Percentiles rank a stretch among this genome's conserved stretches.
Evolutionary conservation across 83 land plant species (phyloP).

Genomic region (Picea abies): DNA sequence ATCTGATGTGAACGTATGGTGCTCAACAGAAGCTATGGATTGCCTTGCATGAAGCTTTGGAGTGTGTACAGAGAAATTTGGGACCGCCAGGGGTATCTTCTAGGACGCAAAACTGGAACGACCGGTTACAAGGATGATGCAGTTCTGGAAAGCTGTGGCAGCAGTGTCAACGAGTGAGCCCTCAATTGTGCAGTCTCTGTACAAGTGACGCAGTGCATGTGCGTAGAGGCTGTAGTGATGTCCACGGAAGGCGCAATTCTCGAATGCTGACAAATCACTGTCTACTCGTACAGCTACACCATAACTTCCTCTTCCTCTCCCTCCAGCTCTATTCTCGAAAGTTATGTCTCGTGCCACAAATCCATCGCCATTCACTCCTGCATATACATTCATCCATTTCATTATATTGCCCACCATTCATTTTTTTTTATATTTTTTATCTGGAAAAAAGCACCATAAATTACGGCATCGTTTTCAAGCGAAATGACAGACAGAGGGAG

Average conservation of each 20-base stretch:
- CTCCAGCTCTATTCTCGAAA: not conserved
- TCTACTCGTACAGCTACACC: conserved; percentile 1
- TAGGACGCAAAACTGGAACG: not conserved
- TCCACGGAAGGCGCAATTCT: not conserved
- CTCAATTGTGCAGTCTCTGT: conserved; percentile 22
- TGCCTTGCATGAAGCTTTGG: too few species aligned
- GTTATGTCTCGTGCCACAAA: not conserved
- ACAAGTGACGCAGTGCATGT: conserved; percentile 36
- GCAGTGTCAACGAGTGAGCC: conserved; percentile 42
- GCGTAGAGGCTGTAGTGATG: conserved; percentile 13
- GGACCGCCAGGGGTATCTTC: conserved; percentile 25
- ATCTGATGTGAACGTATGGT: too few species aligned
- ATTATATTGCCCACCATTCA: too few species aligned
- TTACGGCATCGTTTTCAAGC: not conserved
- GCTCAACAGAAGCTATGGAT: too few species aligned
- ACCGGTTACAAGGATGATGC: conserved; percentile 16
- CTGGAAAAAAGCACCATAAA: too few species aligned
- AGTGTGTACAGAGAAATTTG: conserved; percentile 17
- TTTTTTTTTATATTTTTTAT: not conserved
- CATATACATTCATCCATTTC: too few species aligned
- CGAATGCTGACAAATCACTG: not conserved
- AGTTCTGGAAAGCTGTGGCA: conserved; percentile 35
- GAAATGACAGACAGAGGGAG: too few species aligned
- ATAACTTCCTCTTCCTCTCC: not conserved
- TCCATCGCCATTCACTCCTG: too few species aligned